Conservation (phyloP, 306 rosid genomes). For the Lotus japonicus region DNA sequence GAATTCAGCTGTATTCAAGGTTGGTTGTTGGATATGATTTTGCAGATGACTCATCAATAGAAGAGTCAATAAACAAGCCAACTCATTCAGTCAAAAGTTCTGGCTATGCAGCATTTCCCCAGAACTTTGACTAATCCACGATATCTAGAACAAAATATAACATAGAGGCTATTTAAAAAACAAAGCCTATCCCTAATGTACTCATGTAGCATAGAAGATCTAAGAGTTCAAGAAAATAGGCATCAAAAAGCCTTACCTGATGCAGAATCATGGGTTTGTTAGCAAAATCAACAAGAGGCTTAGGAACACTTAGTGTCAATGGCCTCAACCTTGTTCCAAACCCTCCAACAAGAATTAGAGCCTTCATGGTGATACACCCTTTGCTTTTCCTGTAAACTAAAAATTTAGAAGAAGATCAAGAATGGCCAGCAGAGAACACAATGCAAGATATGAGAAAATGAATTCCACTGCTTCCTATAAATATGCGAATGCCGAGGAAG, state of each 20-base stretch:
- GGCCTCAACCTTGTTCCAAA: conserved; percentile 99
- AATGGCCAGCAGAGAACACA: conserved; percentile 9
- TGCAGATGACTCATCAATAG: neutral
- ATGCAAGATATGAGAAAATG: conserved; percentile 5
- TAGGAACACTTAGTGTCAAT: conserved; percentile 93
- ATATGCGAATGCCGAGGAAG: conserved; percentile 14
- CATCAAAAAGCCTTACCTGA: conserved; percentile 54
- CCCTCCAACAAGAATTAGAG: conserved; percentile 96
- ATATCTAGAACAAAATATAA: neutral
- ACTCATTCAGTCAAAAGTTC: neutral
- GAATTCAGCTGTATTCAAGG: neutral
- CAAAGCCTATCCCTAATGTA: neutral
- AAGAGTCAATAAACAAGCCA: neutral
- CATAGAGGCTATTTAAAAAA: neutral
- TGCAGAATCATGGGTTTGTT: conserved; percentile 99
- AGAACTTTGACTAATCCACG: neutral
- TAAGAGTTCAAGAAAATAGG: conserved; percentile 5
- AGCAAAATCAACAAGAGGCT: conserved; percentile 99
- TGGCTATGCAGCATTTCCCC: neutral
- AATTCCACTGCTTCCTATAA: conserved; percentile 8
- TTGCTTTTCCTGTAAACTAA: conserved; percentile 32
- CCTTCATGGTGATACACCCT: conserved; percentile 74
- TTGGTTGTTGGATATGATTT: neutral
- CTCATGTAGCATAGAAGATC: neutral
- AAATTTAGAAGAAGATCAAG: conserved; percentile 18